phyloP scores from a whole-genome alignment of 1,284 basidiomycete genomes.

The Quambalaria eucalypti region DNA sequence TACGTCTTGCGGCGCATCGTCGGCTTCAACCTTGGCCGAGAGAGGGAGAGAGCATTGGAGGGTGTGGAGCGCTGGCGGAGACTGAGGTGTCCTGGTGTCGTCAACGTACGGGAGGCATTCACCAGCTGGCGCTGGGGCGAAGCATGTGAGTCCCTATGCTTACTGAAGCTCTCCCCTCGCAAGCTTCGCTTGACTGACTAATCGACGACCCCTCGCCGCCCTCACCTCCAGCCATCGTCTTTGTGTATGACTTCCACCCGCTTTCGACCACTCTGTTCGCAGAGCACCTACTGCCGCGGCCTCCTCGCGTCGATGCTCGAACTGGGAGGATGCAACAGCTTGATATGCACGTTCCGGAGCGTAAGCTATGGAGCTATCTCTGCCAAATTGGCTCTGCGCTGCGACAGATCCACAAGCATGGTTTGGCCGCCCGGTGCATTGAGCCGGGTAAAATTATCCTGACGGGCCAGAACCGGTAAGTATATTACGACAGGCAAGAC shows the following conservation, averaged over 20 bases:
- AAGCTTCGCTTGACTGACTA: too few species aligned
- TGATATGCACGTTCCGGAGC: conserved; percentile 58
- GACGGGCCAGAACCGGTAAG: conserved; percentile 76
- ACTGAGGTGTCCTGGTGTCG: conserved; percentile 77
- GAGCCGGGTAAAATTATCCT: conserved; percentile 81
- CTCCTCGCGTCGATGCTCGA: conserved; percentile 45
- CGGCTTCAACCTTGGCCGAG: conserved; percentile 63
- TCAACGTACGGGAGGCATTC: conserved; percentile 82
- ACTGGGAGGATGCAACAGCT: conserved; percentile 39
- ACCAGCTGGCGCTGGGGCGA: conserved; percentile 89
- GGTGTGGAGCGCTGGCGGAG: conserved; percentile 79
- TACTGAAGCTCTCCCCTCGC: neutral
- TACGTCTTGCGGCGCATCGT: conserved; percentile 77
- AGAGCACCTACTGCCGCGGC: conserved; percentile 52
- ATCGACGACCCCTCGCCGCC: too few species aligned
- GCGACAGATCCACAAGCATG: conserved; percentile 72
- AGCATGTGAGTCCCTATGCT: conserved; percentile 59
- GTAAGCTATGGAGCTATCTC: conserved; percentile 87
- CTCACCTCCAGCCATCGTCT: conserved; percentile 65
- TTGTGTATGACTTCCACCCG: conserved; percentile 86
- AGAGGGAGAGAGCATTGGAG: conserved; percentile 61
- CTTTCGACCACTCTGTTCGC: conserved; percentile 75
- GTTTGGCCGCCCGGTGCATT: conserved; percentile 71
- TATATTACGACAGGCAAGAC: neutral
- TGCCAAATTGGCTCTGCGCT: conserved; percentile 81